A percentile compares a stretch with the other conserved stretches of the same genome.
Evolutionary conservation across 2,329 filamentous ascomycete genomes (phyloP).

Genomic region (Diaporthe eres): DNA sequence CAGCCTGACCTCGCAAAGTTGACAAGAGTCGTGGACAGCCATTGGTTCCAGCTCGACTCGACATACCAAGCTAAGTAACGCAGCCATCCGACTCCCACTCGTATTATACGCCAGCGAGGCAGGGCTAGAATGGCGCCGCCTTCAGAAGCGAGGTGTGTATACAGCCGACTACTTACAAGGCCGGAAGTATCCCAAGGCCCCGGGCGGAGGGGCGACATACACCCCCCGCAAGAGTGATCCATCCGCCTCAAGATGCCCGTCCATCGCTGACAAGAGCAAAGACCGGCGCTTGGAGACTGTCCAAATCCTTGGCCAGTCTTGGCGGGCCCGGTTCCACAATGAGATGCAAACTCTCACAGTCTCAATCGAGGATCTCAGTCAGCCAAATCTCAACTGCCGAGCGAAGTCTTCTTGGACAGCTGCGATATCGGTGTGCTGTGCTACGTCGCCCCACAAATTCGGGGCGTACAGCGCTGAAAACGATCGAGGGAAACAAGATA

Average conservation of each 20-base stretch:
- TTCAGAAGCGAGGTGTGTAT: not conserved
- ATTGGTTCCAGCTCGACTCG: not conserved
- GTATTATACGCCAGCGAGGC: not conserved
- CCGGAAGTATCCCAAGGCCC: too few relatives aligned
- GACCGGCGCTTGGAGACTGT: not conserved
- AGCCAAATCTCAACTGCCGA: not conserved
- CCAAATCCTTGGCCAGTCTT: not conserved
- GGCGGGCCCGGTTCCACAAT: not conserved
- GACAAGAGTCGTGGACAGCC: too few relatives aligned
- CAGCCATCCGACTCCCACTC: not conserved
- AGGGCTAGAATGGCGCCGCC: not conserved
- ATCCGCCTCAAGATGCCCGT: too few relatives aligned
- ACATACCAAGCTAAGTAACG: not conserved
- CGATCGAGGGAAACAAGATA: not conserved
- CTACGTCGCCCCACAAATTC: not conserved
- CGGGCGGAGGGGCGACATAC: too few relatives aligned
- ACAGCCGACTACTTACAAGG: too few relatives aligned
- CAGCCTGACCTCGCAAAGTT: too few relatives aligned
- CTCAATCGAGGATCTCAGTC: not conserved
- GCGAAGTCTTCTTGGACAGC: not conserved
- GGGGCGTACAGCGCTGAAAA: not conserved
- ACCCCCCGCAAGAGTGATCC: too few relatives aligned
- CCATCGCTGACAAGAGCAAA: not conserved
- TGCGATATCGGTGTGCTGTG: not conserved
- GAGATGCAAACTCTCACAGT: not conserved